Conservation (phyloP, 176 grass and related monocot species). For the Bothriochloa decipiens region DNA sequence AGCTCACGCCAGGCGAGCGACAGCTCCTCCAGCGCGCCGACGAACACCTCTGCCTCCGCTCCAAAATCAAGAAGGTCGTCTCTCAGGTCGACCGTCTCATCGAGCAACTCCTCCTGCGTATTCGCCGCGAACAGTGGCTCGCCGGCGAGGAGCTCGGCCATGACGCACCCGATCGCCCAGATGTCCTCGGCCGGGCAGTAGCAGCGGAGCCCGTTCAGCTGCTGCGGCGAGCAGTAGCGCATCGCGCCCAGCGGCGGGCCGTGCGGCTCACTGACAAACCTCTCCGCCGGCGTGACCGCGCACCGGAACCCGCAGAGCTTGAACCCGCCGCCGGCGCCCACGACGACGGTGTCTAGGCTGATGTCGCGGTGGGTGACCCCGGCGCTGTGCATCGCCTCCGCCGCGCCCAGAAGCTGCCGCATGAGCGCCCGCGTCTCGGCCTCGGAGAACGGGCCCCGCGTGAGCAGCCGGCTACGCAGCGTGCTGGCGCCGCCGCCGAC, state of each 20-base stretch:
- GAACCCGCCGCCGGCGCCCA: neutral
- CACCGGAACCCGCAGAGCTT: slow-evolving; percentile 46
- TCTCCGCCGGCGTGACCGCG: neutral
- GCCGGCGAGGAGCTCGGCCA: too few species aligned
- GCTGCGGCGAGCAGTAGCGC: neutral
- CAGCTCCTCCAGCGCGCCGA: neutral
- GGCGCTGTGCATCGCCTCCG: neutral
- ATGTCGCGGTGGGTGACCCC: slow-evolving; percentile 47
- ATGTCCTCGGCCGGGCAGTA: too few species aligned
- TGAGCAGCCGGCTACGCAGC: neutral
- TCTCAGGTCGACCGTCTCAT: too few species aligned
- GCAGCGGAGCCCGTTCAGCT: neutral
- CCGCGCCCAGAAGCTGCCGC: slow-evolving; percentile 14
- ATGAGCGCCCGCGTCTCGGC: neutral
- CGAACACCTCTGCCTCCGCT: too few species aligned
- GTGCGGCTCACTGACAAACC: neutral
- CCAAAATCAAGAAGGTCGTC: too few species aligned
- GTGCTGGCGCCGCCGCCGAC: neutral
- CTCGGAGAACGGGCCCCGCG: neutral
- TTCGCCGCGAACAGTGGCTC: too few species aligned
- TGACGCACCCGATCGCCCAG: too few species aligned
- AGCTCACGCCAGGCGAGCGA: neutral
- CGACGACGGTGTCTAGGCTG: slow-evolving; percentile 39
- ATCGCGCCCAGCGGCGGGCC: neutral
- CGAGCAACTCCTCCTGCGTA: too few species aligned